Percentiles rank a stretch among this genome's conserved stretches.
Evolutionary conservation across 345 rosid species (phyloP).

Genomic region (Nephelium lappaceum): DNA sequence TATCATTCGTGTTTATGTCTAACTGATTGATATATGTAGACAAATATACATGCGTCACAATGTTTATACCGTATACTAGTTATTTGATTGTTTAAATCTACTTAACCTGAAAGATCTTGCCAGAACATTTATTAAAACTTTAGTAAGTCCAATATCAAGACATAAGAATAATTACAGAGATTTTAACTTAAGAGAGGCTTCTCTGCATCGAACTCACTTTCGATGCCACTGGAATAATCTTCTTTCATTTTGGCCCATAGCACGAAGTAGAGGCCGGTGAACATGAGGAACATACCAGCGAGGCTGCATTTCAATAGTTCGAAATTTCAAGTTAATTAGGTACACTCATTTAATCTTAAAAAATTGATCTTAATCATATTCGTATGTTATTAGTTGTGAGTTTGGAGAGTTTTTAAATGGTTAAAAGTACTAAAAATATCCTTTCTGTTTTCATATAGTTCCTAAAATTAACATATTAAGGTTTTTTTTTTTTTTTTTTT

Average conservation of each 20-base stretch:
- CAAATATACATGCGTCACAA: not conserved
- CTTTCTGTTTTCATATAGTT: too few species aligned
- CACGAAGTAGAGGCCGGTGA: conserved; percentile 74
- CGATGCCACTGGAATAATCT: conserved; percentile 33
- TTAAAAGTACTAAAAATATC: too few species aligned
- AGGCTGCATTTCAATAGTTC: conserved; percentile 47
- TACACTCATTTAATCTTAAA: not conserved
- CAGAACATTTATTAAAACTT: not conserved
- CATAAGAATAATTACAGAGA: not conserved
- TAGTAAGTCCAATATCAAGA: not conserved
- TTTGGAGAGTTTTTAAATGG: too few species aligned
- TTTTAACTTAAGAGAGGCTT: conserved; percentile 70
- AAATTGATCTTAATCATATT: too few species aligned
- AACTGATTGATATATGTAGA: not conserved
- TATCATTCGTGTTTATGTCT: not conserved
- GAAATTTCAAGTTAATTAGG: not conserved
- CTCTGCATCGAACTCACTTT: conserved; percentile 53
- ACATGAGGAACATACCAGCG: conserved; percentile 84
- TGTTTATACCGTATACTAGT: too few species aligned
- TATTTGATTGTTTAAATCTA: too few species aligned
- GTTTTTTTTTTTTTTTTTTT: too few species aligned
- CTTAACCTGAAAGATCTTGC: not conserved
- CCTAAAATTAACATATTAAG: too few species aligned
- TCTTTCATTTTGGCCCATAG: conserved; percentile 97
- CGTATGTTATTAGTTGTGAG: too few species aligned